Evolutionary conservation across 768 basidiomycete species (phyloP).

Genomic region (Leccinum subgranulosum): DNA sequence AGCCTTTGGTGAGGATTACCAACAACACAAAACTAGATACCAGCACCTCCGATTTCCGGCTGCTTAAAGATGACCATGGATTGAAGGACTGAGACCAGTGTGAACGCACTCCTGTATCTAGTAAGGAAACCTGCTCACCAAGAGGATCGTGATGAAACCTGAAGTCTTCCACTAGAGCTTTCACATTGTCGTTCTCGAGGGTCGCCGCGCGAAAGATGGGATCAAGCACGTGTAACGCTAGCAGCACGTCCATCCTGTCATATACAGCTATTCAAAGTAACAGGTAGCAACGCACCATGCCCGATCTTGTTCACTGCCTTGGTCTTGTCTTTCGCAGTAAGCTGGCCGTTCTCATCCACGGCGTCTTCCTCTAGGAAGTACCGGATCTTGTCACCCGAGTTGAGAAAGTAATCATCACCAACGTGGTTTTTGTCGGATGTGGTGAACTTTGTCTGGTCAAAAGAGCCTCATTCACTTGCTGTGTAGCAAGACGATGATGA

Average conservation of each 20-base stretch:
- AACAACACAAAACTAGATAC: constrained; percentile 37
- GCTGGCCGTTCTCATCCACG: constrained; percentile 61
- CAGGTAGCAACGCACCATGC: constrained; percentile 52
- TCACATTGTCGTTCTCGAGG: constrained; percentile 72
- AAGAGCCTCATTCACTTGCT: not conserved
- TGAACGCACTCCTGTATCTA: not conserved
- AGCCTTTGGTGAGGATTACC: not conserved
- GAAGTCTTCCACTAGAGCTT: constrained; percentile 69
- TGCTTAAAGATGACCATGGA: constrained; percentile 98
- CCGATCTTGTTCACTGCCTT: constrained; percentile 95
- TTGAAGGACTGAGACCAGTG: constrained; percentile 59
- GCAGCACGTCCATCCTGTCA: constrained; percentile 1
- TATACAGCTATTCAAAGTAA: not conserved
- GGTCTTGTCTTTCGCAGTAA: constrained; percentile 65
- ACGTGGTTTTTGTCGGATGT: constrained; percentile 72
- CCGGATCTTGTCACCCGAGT: constrained; percentile 90
- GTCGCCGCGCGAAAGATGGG: constrained; percentile 77
- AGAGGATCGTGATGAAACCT: constrained; percentile 83
- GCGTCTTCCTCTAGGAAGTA: constrained; percentile 95
- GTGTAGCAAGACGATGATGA: not conserved
- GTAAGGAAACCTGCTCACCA: constrained; percentile 41
- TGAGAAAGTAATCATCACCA: constrained; percentile 92
- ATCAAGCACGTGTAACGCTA: constrained; percentile 84
- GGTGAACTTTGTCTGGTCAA: constrained; percentile 79
- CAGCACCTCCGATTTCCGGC: constrained; percentile 88